Conservation (phyloP, 345 rosid species). For the Carallia brachiata region DNA sequence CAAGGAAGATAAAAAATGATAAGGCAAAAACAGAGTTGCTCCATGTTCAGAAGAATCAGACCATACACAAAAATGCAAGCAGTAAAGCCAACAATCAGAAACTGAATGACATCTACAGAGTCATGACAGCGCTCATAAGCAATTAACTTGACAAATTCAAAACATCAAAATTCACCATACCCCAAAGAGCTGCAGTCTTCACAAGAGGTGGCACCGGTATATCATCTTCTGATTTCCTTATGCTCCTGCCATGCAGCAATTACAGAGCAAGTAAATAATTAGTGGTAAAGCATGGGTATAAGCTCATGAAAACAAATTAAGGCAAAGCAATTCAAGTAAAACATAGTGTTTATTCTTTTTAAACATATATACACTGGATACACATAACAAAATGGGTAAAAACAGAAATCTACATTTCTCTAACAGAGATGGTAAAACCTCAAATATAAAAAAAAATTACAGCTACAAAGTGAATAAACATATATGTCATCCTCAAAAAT, state of each 20-base stretch:
- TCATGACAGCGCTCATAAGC: background rate
- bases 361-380: background rate
- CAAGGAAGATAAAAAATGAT: no score
- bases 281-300: background rate
- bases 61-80: no score
- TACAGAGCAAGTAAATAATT: background rate
- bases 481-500: no score
- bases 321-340: background rate
- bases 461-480: no score
- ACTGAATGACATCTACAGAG: background rate
- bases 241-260: conserved; percentile 50
- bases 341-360: background rate
- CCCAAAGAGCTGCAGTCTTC: conserved; percentile 92
- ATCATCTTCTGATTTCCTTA: conserved; percentile 81
- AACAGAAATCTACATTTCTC: no score
- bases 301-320: background rate
- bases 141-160: conserved; percentile 4
- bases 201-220: conserved; percentile 86
- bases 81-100: no score
- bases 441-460: no score
- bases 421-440: no score
- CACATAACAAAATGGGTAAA: background rate
- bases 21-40: no score
- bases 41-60: no score
- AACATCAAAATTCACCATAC: conserved; percentile 29